These are phyloP conservation scores for Fusarium sp. DNA, from an alignment of 2,329 filamentous ascomycete genomes.

Conservation along the genomic window DNA sequence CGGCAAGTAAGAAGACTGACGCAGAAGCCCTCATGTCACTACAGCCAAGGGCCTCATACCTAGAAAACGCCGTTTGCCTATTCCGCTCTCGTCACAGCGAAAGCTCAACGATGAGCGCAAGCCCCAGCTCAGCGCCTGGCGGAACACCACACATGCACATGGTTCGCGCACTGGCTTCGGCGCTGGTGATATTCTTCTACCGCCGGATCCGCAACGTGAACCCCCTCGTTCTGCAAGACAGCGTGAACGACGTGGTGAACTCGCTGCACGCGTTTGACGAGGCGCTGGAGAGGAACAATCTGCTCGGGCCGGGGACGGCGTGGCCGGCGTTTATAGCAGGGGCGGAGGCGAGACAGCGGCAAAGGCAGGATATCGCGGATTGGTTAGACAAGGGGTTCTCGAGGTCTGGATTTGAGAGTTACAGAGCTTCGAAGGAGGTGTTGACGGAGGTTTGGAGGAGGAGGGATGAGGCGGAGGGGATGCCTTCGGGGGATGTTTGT, in stretches of 20 bases:
- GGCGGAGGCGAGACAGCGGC: slow-evolving; percentile 36
- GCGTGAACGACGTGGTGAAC: slow-evolving; percentile 37
- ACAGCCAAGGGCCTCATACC: slow-evolving; percentile 32
- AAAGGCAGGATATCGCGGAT: slow-evolving; percentile 32
- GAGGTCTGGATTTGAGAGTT: slow-evolving; percentile 42
- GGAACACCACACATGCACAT: slow-evolving; percentile 44
- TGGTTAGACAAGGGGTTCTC: slow-evolving; percentile 42
- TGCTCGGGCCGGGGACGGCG: slow-evolving; percentile 39
- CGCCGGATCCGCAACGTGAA: slow-evolving; percentile 43
- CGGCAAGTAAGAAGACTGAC: slow-evolving; percentile 16
- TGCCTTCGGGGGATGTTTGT: slow-evolving; percentile 24
- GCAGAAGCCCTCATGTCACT: slow-evolving; percentile 31
- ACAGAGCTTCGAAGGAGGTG: slow-evolving; percentile 35
- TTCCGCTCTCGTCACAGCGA: slow-evolving; percentile 35
- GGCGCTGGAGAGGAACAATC: slow-evolving; percentile 33
- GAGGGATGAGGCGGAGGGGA: slow-evolving; percentile 34
- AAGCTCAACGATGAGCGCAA: slow-evolving; percentile 1
- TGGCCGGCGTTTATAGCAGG: slow-evolving; percentile 44
- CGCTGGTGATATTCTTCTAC: slow-evolving; percentile 42
- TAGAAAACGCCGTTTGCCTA: slow-evolving; percentile 41
- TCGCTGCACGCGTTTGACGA: slow-evolving; percentile 38
- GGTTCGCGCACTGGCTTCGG: slow-evolving; percentile 39
- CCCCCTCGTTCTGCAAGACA: slow-evolving; percentile 36
- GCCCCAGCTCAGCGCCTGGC: slow-evolving; percentile 13
- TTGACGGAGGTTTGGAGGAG: slow-evolving; percentile 40